Base-by-base conservation (phyloP, 495 filamentous ascomycete species). In the Aspergillus nanangensis region DNA sequence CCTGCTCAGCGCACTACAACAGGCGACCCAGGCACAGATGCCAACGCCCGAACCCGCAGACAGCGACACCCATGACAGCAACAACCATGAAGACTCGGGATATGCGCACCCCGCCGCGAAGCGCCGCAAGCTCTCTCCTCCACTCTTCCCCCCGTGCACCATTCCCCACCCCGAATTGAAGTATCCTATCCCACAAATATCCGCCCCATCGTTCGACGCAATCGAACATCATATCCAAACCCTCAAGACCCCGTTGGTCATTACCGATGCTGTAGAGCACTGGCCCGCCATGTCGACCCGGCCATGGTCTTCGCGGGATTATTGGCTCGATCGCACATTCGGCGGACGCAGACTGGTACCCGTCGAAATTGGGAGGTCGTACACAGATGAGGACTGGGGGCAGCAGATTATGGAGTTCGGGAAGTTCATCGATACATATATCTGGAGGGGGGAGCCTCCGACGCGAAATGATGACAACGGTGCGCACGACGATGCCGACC, bases 311-410 rank as follows among this genome's bases (percentile, higher is more conserved):
- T 80, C 74, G 3, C 82, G 83, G 0, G 69, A 76, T 2, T 96
- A 96, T 61, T 81, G 95, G 52, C 69, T 88, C 17, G 71, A 78
- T 4, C 79, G 74, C 35, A 97, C 93, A 0, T 78, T 96, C 33
- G 72, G 68, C 8, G 93, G 94, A 1, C 73, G 81, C 19, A 75
- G 93, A 32, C 77, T 95, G 2, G 83, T 97, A 1, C 93, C 93
- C 0, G 75, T 97, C 11, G 93, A 99, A 60, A 58, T 95, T n/a
- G 93, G 93, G 5, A 70, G 87, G 38, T 88, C 81, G 50, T 99
- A 99, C 53, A 91, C 89, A 7, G 87, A 93, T 48, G 79, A 78
- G 17, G 82, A 73, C 11, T 99, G 94, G 93, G 82, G 84, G 0
- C 93, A 99, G 60, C 77, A 76, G 46, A 82, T 97, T 25, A 76